phyloP scores from a whole-genome alignment of 306 rosid genomes.

The Casuarina cunninghamiana region DNA sequence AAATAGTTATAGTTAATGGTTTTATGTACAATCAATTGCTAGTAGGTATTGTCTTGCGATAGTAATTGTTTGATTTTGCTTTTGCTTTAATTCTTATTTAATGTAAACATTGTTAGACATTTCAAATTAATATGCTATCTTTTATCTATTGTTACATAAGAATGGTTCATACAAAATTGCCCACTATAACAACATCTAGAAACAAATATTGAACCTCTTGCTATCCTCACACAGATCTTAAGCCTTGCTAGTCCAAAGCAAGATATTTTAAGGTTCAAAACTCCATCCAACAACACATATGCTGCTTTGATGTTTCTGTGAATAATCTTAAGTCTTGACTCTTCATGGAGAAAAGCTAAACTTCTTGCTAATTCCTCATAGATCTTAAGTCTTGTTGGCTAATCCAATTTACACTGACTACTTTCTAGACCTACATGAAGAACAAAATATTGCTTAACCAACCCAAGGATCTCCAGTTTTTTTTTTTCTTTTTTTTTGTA shows the following conservation, averaged over 20 bases:
- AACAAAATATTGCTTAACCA: neutral
- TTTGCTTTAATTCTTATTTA: too few species aligned
- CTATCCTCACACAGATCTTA: slow-evolving; percentile 24
- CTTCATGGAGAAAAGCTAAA: slow-evolving; percentile 72
- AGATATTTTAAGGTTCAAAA: slow-evolving; percentile 69
- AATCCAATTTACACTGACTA: slow-evolving; percentile 40
- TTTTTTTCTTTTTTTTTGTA: too few species aligned
- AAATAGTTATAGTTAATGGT: too few species aligned
- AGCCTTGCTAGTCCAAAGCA: slow-evolving; percentile 81
- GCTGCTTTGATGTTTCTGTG: slow-evolving; percentile 52
- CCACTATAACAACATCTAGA: too few species aligned
- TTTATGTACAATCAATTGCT: too few species aligned
- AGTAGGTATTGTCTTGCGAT: too few species aligned
- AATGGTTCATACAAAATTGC: too few species aligned
- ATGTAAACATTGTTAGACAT: too few species aligned
- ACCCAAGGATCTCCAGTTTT: too few species aligned
- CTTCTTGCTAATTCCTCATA: slow-evolving; percentile 77
- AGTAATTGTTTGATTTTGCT: too few species aligned
- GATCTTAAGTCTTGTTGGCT: slow-evolving; percentile 66
- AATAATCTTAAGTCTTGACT: slow-evolving; percentile 57
- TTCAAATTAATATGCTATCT: too few species aligned
- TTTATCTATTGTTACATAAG: too few species aligned
- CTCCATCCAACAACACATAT: slow-evolving; percentile 63
- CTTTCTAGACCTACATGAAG: slow-evolving; percentile 37
- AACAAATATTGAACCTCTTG: slow-evolving; percentile 25